Evolutionary conservation across 148 eudicot species (phyloP).

Genomic region (Fagopyrum esculentum): DNA sequence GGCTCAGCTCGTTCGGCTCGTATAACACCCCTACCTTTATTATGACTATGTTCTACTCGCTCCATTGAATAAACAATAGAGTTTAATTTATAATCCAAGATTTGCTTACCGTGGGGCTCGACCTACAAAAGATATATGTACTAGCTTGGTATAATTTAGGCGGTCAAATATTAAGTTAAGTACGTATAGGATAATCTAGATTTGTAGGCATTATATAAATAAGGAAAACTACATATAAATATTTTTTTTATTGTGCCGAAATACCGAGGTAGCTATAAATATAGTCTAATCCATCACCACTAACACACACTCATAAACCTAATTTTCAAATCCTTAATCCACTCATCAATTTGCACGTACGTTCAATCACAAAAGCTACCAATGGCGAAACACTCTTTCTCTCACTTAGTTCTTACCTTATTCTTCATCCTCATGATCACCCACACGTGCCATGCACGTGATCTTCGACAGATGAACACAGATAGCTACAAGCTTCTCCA

Average conservation of each 20-base stretch:
- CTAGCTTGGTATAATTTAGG: no score
- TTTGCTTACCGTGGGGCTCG: no score
- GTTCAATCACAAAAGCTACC: background rate
- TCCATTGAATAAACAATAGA: no score
- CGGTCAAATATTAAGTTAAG: no score
- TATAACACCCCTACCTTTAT: no score
- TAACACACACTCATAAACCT: background rate
- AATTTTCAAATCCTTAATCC: background rate
- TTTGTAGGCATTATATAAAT: no score
- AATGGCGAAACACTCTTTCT: constrained; percentile 11
- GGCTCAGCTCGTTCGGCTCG: no score
- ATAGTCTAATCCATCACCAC: background rate
- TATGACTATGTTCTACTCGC: no score
- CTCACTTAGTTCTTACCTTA: background rate
- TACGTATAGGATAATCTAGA: no score
- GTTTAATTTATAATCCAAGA: no score
- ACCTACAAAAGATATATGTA: no score
- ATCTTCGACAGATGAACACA: background rate
- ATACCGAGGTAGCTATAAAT: background rate
- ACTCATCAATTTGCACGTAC: background rate
- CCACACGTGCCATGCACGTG: constrained; percentile 10
- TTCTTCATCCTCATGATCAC: background rate
- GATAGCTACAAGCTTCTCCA: constrained; percentile 6
- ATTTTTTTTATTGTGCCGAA: background rate
- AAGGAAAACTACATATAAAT: background rate